Conservation (phyloP, 768 basidiomycete genomes). For the Cystobasidium tubakii region DNA sequence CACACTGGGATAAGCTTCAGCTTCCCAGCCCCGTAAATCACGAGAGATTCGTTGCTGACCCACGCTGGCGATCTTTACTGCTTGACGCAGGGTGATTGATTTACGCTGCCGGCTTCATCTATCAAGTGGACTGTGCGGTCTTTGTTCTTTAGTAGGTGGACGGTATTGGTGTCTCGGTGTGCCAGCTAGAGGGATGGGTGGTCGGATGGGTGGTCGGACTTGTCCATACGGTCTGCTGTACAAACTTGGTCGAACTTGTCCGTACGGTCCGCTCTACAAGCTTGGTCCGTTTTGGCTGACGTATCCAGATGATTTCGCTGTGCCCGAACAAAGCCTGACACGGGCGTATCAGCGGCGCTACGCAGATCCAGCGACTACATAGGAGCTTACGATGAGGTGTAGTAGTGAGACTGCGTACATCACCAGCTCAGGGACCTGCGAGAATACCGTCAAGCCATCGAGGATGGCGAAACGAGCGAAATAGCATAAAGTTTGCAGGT, state of each 20-base stretch:
- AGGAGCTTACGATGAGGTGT: background rate
- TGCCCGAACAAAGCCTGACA: background rate
- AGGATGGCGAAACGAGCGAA: background rate
- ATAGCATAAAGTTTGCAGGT: background rate
- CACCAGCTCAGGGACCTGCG: background rate
- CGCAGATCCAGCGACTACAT: too few species aligned
- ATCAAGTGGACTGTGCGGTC: background rate
- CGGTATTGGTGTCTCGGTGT: background rate
- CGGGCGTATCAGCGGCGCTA: background rate
- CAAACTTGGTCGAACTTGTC: background rate
- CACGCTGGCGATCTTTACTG: constrained; percentile 10
- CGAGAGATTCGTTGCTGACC: too few species aligned
- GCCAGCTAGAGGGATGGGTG: background rate
- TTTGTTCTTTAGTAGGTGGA: background rate
- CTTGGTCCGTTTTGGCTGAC: constrained; percentile 4
- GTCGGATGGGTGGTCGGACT: too few species aligned
- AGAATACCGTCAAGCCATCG: background rate
- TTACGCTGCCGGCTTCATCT: background rate
- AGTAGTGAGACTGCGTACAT: background rate
- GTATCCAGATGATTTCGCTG: background rate
- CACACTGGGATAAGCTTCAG: too few species aligned
- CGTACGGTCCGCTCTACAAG: background rate
- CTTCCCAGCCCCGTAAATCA: too few species aligned
- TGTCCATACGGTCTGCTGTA: too few species aligned
- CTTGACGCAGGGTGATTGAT: background rate